phyloP scores from a whole-genome alignment of 805 yeast species.

The Yarrowia hollandica region DNA sequence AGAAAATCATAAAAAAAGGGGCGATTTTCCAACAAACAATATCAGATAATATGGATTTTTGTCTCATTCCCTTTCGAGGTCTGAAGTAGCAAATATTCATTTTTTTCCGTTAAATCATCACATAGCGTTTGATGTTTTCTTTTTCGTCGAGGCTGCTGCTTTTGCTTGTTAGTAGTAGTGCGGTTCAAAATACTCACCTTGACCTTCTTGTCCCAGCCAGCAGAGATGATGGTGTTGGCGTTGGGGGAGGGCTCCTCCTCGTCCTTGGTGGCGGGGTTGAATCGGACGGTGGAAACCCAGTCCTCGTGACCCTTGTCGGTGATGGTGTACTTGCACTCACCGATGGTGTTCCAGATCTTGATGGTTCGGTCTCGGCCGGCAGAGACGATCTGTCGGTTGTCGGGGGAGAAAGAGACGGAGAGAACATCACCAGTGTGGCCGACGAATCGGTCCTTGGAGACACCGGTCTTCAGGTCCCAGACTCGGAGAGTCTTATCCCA shows the following conservation, averaged over 20 bases:
- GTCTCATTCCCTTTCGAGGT: constrained; percentile 84
- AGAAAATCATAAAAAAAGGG: neutral
- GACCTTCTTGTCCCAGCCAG: constrained; percentile 98
- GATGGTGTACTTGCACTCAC: constrained; percentile 93
- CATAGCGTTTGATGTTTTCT: neutral
- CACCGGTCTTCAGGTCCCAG: constrained; percentile 96
- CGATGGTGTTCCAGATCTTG: constrained; percentile 98
- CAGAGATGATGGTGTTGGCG: constrained; percentile 80
- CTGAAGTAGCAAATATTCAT: constrained; percentile 99
- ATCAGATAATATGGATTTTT: constrained; percentile 45
- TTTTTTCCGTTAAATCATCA: constrained; percentile 23
- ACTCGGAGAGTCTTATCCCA: constrained; percentile 99
- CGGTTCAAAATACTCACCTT: constrained; percentile 72
- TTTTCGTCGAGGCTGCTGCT: too few species aligned
- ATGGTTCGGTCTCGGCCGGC: constrained; percentile 99
- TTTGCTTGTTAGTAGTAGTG: neutral
- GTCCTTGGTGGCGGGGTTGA: constrained; percentile 70
- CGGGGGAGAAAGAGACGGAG: constrained; percentile 93
- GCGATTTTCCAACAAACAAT: neutral
- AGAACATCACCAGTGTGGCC: constrained; percentile 98
- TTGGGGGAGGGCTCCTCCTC: constrained; percentile 37
- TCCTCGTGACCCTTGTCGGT: constrained; percentile 81
- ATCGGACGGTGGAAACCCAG: constrained; percentile 98
- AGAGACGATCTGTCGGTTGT: constrained; percentile 97
- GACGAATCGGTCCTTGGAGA: constrained; percentile 88